A percentile compares a stretch with the other conserved stretches of the same genome.
Evolutionary conservation across 768 basidiomycete genomes (phyloP).

Genomic region (Leccinum disarticulatum): DNA sequence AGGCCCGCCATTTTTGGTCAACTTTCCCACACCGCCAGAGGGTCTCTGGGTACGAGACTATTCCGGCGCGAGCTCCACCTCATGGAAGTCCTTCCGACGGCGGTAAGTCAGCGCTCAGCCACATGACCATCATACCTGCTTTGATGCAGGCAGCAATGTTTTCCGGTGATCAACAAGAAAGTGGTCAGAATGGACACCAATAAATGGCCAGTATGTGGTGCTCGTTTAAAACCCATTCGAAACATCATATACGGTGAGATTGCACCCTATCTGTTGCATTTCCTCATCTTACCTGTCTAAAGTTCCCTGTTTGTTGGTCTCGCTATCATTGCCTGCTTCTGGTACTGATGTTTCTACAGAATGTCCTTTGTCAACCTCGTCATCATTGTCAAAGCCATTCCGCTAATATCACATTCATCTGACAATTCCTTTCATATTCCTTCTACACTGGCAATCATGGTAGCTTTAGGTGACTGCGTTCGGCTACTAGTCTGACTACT

Average conservation of each 20-base stretch:
- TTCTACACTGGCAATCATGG: no score
- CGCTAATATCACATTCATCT: no score
- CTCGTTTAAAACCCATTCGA: conserved; percentile 84
- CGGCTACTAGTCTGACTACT: no score
- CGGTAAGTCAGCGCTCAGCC: no score
- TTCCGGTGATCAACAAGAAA: conserved; percentile 80
- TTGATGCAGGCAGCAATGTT: conserved; percentile 81
- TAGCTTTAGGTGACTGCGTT: no score
- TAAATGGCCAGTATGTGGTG: conserved; percentile 91
- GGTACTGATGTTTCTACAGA: conserved; percentile 37
- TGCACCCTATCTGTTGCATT: background rate
- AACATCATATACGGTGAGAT: conserved; percentile 77
- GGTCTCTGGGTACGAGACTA: no score
- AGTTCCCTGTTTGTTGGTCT: conserved; percentile 44
- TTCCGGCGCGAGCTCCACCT: no score
- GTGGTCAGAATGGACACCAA: conserved; percentile 68
- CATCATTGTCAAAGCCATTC: no score
- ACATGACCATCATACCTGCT: conserved; percentile 53
- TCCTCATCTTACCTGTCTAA: conserved; percentile 22
- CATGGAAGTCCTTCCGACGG: no score
- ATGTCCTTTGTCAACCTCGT: conserved; percentile 47
- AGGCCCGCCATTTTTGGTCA: no score
- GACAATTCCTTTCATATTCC: no score
- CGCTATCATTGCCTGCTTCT: background rate
- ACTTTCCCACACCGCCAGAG: no score